A percentile compares a stretch with the other conserved stretches of the same genome.
Conservation (phyloP, 768 basidiomycete species). For the Naganishia kalamii region DNA sequence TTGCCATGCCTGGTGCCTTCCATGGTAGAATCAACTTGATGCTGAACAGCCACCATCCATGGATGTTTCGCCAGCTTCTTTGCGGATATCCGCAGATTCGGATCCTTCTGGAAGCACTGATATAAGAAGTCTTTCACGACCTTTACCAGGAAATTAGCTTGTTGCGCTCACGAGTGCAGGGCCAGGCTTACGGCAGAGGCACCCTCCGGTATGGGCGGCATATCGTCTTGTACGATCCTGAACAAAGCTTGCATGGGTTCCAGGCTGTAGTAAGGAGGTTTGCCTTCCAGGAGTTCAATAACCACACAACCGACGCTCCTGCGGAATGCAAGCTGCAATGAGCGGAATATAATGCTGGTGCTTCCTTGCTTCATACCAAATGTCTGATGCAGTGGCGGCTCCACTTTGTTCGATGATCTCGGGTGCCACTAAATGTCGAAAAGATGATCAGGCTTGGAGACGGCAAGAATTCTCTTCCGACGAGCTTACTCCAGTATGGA, state of each 20-base stretch:
- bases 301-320: conserved; percentile 94
- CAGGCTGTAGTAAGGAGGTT: conserved; percentile 89
- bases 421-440: conserved; percentile 69
- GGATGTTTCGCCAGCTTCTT: conserved; percentile 87
- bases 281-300: conserved; percentile 83
- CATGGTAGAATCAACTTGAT: conserved; percentile 55
- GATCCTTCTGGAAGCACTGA: conserved; percentile 97
- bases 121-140: conserved; percentile 94
- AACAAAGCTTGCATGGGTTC: conserved; percentile 98
- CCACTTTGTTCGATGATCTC: conserved; percentile 98
- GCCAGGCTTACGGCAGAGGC: conserved; percentile 59
- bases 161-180: neutral
- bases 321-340: neutral
- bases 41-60: conserved; percentile 86
- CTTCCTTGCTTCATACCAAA: conserved; percentile 59
- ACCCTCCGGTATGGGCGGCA: conserved; percentile 91
- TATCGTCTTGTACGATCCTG: conserved; percentile 96
- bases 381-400: conserved; percentile 92
- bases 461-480: neutral
- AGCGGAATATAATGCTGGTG: neutral
- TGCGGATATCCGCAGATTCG: conserved; percentile 86
- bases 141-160: conserved; percentile 28
- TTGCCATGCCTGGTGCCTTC: neutral
- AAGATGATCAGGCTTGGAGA: neutral
- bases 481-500: conserved; percentile 88